These are phyloP conservation scores for Gaeumannomyces sp. DNA, from an alignment of 2,329 filamentous ascomycete species.

Conservation along the genomic window DNA sequence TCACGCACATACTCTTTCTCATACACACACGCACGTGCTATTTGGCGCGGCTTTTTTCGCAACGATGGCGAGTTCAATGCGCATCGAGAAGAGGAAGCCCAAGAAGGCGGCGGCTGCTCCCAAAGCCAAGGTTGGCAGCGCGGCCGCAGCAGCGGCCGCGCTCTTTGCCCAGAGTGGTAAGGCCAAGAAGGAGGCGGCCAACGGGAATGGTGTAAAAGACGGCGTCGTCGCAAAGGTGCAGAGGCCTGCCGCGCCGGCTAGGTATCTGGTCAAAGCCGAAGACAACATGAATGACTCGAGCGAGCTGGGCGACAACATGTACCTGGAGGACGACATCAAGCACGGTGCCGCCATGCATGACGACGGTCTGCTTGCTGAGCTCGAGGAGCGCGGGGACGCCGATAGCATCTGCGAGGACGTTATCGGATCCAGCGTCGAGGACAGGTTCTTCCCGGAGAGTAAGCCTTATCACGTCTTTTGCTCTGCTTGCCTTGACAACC, in stretches of 20 bases:
- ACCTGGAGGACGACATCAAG: conserved; percentile 12
- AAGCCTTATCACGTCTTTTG: conserved; percentile 19
- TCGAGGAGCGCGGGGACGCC: conserved; percentile 9
- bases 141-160: not conserved
- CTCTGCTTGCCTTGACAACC: not conserved
- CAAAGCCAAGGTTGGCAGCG: not conserved
- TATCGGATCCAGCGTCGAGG: conserved; percentile 51
- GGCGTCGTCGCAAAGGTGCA: conserved; percentile 8
- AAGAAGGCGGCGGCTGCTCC: not conserved
- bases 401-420: conserved; percentile 59
- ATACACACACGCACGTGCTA: not conserved
- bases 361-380: conserved; percentile 8
- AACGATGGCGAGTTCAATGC: conserved; percentile 1
- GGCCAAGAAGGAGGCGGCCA: not conserved
- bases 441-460: conserved; percentile 40
- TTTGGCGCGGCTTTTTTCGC: not conserved
- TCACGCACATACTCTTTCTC: not conserved
- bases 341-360: conserved; percentile 8
- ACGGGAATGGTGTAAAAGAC: not conserved
- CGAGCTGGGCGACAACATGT: conserved; percentile 11
- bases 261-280: not conserved
- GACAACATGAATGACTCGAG: conserved; percentile 11
- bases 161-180: conserved; percentile 1
- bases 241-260: not conserved
- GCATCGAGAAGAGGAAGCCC: not conserved